Base-by-base conservation (phyloP, 805 yeast species). In the Torulaspora gathmanii region DNA sequence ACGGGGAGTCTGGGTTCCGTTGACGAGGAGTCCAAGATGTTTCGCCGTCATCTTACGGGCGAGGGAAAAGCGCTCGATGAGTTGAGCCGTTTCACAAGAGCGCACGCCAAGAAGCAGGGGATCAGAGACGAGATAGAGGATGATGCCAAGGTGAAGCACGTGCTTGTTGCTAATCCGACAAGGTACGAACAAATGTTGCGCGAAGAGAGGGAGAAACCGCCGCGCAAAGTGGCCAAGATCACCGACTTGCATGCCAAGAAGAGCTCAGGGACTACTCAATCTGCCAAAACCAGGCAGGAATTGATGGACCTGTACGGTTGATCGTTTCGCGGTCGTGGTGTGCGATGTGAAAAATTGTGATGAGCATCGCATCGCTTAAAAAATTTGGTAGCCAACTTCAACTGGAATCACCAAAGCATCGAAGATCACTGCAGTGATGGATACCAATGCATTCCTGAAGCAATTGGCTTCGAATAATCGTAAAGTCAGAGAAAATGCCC, bases 381-480 rank as follows among this genome's bases (percentile, higher is more conserved):
- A 39, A 30, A 22, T 16, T 17, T 16, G 25, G 25, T 22, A 22
- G 25, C 25, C 25, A 7, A 22, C 25, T 22, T 4, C 25, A 22
- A 4, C 8, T 22, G 25, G 25, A 22, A 7, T 22, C 25, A 22
- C 6, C 8, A 10, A 10, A 5, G 31, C 17, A 9, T 19, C 23
- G 31, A 27, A 26, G 33, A 23, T 20, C 30, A 23, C 5, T 11
- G 28, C 28, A 38, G 46, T 3, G 11, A 63, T 68, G 60, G 72
- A 71, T 44, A 68, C 71, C 9, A 63, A 70, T 49, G 33, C 79
- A 0, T 85, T 88, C 61, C 86, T 89, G 16, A 86, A 84, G 67
- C 82, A 82, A 57, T 70, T 89, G 50, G 95, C 96, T 0, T 86
- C 95, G 6, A 88, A 88, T 56, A 84, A 73, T 63, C 57, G 89